Evolutionary conservation across 805 yeast genomes (phyloP), one percentile per base, ranked within the genome.

Genomic region (Spathaspora hagerdaliae): DNA sequence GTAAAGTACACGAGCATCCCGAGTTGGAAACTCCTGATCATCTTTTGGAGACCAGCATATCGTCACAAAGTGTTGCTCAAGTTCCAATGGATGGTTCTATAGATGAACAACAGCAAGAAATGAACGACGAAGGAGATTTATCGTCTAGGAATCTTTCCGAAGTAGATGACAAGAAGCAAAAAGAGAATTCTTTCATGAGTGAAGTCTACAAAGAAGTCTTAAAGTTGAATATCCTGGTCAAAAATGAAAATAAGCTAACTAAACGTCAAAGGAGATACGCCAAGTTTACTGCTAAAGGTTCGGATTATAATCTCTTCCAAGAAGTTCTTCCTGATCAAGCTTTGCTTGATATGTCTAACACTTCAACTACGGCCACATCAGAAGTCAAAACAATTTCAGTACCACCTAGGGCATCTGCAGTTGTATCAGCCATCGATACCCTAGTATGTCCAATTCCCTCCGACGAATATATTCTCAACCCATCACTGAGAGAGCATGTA

Each of bases 321-420:
- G 41, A 49, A 15, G 34, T 27, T 34, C 38, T 38, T 27, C 31
- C 47, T 13, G 42, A 24, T 27, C 12, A 15, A 11, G 19, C 19
- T 2, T 10, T 29, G n/a, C 27, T 15, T 15, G 41, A 35, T 24
- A 32, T n/a, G 35, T 35, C 37, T 35, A 10, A 9, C 10, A 19
- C 26, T 14, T 9, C 10, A 10, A 9, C 19, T 9, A 9, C 19
- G 2, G 5, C 10, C n/a, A 19, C 10, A 10, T 35, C 37, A 3
- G 37, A 35, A 10, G 2, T n/a, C 10, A 35, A 12, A 10, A 48
- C 57, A 8, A 58, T 77, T 32, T 55, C 61, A 10, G 73, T 81
- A 7, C 77, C 76, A 1, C 75, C 75, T 2, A 66, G 67, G 50
- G 75, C 77, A 1, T 66, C 73, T 2, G 66, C 72, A 1, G 58